phyloP scores from a whole-genome alignment of 2,329 filamentous ascomycete species.

The Zelopaecilomyces penicillatus region DNA sequence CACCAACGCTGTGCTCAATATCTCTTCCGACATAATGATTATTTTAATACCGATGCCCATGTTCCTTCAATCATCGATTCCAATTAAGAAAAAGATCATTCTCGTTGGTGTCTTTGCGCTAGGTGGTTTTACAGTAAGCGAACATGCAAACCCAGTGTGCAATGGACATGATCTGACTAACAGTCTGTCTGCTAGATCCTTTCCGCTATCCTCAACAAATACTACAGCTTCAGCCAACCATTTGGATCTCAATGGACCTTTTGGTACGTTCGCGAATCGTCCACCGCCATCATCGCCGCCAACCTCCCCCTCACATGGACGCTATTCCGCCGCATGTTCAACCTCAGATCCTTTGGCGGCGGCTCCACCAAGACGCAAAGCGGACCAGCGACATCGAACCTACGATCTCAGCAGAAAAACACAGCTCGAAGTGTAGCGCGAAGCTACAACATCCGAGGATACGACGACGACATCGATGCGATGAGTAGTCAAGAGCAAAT shows the following conservation, averaged over 20 bases:
- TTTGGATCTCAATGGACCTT: slow-evolving; percentile 31
- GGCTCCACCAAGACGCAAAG: slow-evolving; percentile 11
- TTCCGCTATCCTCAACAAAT: slow-evolving; percentile 39
- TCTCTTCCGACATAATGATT: slow-evolving; percentile 52
- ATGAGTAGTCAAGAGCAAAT: slow-evolving; percentile 30
- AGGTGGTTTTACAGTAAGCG: slow-evolving; percentile 37
- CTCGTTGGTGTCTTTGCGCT: slow-evolving; percentile 39
- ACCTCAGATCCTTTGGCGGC: slow-evolving; percentile 18
- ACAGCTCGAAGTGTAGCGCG: background rate
- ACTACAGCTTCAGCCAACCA: slow-evolving; percentile 32
- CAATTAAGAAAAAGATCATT: slow-evolving; percentile 42
- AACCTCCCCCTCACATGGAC: slow-evolving; percentile 38
- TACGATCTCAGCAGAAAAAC: slow-evolving; percentile 16
- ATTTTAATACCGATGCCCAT: slow-evolving; percentile 48
- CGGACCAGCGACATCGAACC: background rate
- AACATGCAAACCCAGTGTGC: background rate
- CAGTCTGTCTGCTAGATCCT: slow-evolving; percentile 29
- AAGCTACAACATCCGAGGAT: slow-evolving; percentile 1
- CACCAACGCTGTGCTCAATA: slow-evolving; percentile 50
- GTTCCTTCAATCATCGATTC: slow-evolving; percentile 41
- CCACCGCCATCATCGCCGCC: slow-evolving; percentile 35
- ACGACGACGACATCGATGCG: slow-evolving; percentile 13
- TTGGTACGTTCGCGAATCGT: slow-evolving; percentile 39
- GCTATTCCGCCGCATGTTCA: slow-evolving; percentile 29
- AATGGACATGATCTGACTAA: background rate